Conservation (phyloP, 495 filamentous ascomycete species). For the Hypomontagnella monticulosa region DNA sequence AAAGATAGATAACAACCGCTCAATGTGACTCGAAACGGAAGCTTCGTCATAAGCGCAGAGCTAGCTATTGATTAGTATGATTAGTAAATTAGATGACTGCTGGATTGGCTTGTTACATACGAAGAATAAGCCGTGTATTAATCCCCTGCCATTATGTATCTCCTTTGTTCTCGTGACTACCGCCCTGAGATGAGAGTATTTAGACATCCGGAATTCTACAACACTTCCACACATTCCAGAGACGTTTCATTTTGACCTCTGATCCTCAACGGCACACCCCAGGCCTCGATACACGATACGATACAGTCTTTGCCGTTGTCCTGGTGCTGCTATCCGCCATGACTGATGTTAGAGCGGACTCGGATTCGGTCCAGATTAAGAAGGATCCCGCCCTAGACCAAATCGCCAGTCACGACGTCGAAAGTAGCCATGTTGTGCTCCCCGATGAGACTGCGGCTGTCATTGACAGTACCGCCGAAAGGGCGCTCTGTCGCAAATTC, state of each 20-base stretch:
- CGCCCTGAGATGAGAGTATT: not conserved
- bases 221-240: not conserved
- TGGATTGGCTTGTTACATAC: constrained; percentile 13
- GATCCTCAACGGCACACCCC: no score
- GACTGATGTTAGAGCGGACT: constrained; percentile 16
- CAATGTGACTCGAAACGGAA: constrained; percentile 11
- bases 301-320: no score
- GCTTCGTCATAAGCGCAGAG: constrained; percentile 9
- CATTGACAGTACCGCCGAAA: constrained; percentile 61
- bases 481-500: constrained; percentile 70
- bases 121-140: not conserved
- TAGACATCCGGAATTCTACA: not conserved
- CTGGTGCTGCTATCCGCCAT: constrained; percentile 2
- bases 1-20: constrained; percentile 12
- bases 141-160: no score
- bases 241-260: not conserved
- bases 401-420: constrained; percentile 33
- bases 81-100: no score
- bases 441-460: constrained; percentile 25
- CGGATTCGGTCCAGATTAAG: constrained; percentile 14
- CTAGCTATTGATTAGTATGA: not conserved
- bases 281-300: no score
- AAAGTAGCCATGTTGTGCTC: constrained; percentile 28
- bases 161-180: constrained; percentile 6
- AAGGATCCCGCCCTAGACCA: constrained; percentile 10